Base-by-base conservation (phyloP, 116 monocot species). In the Iris pallida region DNA sequence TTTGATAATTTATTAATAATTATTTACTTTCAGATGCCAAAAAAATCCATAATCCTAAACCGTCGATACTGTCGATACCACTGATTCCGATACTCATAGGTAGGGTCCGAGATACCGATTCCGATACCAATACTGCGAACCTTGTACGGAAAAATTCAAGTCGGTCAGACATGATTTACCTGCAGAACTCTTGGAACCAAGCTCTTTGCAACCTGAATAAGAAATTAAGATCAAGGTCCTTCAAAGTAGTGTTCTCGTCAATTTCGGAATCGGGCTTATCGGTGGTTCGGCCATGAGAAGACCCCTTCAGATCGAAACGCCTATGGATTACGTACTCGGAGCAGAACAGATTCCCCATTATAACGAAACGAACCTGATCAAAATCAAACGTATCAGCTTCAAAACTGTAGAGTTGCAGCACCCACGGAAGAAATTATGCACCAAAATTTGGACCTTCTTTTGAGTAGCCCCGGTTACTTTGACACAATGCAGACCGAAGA, bases 311-410 rank as follows among this genome's bases (percentile, higher is more conserved):
- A 60, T 97, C 96, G 53, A 89, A 97, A 45, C 93, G 84, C 47
- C 88, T 76, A 59, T 97, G 92, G 55, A 97, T 97, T 4, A 80
- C 56, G 63, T 86, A 92, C 20, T 90, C 93, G 1, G 92, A 69
- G 85, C 87, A 88, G 73, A 97, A 97, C 10, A 97, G 72, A 71
- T 97, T 97, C 8, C 97, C 97, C 97, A 97, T 97, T 70, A 97
- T 92, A 16, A 97, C 93, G 82, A 97, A 97, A 0, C 97, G 89
- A 2, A 97, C 97, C 97, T 97, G 74, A 61, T 44, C 16, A 66
- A 62, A 51, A 8, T n/a, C 43, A 48, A 5, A 16, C 45, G 30
- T 47, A 10, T 11, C 51, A 52, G 8, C 8, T 30, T 30, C 30
- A 30, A 30, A 30, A 18, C 1, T 59, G 17, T 59, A 59, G 16